These are phyloP conservation scores for Annulohypoxylon maeteangense DNA, from an alignment of 495 filamentous ascomycete genomes.

Conservation along the genomic window DNA sequence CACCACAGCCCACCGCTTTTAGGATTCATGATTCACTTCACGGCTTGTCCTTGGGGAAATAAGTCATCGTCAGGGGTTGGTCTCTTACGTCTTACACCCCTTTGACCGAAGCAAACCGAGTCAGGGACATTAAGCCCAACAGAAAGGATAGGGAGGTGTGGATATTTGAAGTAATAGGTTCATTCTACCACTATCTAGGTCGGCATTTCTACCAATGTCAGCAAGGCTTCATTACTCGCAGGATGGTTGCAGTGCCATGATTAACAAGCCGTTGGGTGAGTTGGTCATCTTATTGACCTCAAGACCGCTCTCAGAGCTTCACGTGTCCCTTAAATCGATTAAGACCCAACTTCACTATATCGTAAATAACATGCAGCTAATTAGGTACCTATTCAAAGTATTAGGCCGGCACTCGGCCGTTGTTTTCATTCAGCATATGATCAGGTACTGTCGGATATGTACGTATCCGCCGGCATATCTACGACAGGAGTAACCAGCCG, in stretches of 20 bases:
- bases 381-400: neutral
- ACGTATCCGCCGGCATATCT: slow-evolving; percentile 23
- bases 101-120: neutral
- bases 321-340: neutral
- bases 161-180: neutral
- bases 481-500: neutral
- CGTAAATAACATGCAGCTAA: neutral
- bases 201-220: neutral
- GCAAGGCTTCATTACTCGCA: neutral
- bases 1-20: neutral
- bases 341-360: neutral
- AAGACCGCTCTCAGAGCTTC: neutral
- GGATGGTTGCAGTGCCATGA: neutral
- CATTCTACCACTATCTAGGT: neutral
- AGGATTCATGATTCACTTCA: slow-evolving; percentile 9
- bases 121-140: neutral
- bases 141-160: neutral
- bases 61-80: neutral
- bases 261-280: neutral
- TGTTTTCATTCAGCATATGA: neutral
- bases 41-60: neutral
- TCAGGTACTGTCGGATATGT: slow-evolving; percentile 21
- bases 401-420: neutral
- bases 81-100: neutral
- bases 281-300: neutral